These are phyloP conservation scores for Lactuca sativa DNA, from an alignment of 129 eudicot genomes.

Conservation along the genomic window DNA sequence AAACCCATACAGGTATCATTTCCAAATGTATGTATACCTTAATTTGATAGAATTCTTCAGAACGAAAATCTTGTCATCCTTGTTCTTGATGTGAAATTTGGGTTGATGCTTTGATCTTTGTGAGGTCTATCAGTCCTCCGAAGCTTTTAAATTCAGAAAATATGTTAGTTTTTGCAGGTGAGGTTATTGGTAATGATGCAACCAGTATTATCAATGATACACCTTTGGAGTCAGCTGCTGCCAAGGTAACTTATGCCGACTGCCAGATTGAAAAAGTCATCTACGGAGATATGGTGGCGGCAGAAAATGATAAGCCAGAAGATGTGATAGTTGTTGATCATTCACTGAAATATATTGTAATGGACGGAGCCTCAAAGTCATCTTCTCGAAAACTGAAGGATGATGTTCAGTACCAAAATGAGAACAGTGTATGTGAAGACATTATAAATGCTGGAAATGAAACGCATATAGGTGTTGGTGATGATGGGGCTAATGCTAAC, in stretches of 20 bases:
- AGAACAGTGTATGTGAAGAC: too few relatives aligned
- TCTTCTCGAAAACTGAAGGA: neutral
- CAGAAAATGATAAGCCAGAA: constrained; percentile 4
- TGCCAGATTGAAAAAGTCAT: neutral
- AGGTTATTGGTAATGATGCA: neutral
- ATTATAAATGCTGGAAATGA: too few relatives aligned
- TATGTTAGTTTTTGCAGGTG: constrained; percentile 2
- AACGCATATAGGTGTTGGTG: too few relatives aligned
- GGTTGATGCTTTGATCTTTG: neutral
- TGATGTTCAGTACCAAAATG: neutral
- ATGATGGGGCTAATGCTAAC: too few relatives aligned
- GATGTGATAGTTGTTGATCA: neutral
- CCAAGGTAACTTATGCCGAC: neutral
- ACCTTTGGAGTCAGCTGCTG: neutral
- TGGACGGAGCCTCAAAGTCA: neutral
- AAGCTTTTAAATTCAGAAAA: neutral
- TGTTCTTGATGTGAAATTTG: too few relatives aligned
- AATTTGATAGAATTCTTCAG: neutral
- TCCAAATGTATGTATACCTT: neutral
- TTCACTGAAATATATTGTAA: neutral
- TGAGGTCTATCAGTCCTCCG: neutral
- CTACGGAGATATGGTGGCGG: neutral
- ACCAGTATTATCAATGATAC: neutral
- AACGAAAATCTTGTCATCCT: neutral
- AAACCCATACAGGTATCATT: constrained; percentile 1